Conservation (phyloP, 2,329 filamentous ascomycete species). For the Penicillium sp. region DNA sequence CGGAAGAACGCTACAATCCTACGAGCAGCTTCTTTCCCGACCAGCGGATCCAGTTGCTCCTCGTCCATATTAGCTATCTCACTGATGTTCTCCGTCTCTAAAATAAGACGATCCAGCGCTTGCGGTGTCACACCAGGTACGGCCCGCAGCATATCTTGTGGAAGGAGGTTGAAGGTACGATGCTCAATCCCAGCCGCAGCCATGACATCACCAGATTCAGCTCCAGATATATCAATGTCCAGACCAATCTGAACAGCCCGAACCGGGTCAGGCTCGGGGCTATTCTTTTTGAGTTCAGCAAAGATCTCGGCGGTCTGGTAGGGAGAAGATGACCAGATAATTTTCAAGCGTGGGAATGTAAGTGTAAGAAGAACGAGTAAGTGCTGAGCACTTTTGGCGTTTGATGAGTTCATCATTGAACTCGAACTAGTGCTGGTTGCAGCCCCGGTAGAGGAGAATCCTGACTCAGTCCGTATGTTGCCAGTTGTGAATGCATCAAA, state of each 20-base stretch:
- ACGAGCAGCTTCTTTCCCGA: conserved; percentile 75
- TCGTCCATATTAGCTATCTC: conserved; percentile 86
- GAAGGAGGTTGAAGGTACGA: conserved; percentile 76
- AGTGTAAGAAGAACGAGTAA: conserved; percentile 91
- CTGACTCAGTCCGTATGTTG: conserved; percentile 57
- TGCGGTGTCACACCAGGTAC: conserved; percentile 83
- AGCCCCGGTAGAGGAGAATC: conserved; percentile 39
- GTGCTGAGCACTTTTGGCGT: conserved; percentile 77
- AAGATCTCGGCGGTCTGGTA: conserved; percentile 99
- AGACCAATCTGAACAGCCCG: conserved; percentile 82
- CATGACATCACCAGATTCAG: conserved; percentile 47
- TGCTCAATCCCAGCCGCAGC: conserved; percentile 56
- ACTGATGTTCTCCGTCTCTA: conserved; percentile 72
- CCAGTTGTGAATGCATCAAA: conserved; percentile 65
- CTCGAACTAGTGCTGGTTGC: conserved; percentile 57
- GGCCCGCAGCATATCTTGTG: conserved; percentile 84
- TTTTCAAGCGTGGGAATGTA: conserved; percentile 82
- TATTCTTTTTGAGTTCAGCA: conserved; percentile 84
- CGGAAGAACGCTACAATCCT: conserved; percentile 83
- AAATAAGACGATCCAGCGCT: conserved; percentile 70
- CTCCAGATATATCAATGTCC: conserved; percentile 51
- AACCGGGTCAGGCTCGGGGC: conserved; percentile 86
- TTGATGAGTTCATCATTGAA: conserved; percentile 64
- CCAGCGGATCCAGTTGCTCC: conserved; percentile 68
- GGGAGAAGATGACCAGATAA: conserved; percentile 91